phyloP scores from a whole-genome alignment of 2,329 filamentous ascomycete genomes.

The Rachicladosporium sp. region DNA sequence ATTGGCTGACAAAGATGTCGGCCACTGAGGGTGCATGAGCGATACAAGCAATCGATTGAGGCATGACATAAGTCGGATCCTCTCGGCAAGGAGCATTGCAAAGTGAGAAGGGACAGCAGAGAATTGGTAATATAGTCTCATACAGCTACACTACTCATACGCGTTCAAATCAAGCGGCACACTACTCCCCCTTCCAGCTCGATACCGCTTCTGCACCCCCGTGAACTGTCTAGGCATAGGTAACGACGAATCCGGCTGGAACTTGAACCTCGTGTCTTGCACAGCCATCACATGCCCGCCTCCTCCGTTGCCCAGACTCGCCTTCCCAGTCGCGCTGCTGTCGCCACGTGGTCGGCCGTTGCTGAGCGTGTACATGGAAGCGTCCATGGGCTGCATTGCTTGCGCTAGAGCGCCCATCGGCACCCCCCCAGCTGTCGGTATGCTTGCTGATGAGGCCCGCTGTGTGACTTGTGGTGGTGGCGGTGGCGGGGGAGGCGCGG shows the following conservation, averaged over 20 bases:
- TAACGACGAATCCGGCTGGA: constrained; percentile 67
- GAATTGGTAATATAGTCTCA: too few species aligned
- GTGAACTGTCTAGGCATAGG: constrained; percentile 75
- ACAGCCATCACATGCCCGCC: constrained; percentile 37
- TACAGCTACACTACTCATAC: constrained; percentile 28
- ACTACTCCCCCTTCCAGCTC: constrained; percentile 84
- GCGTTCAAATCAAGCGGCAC: constrained; percentile 74
- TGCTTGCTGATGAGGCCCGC: constrained; percentile 7
- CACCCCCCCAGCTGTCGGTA: constrained; percentile 18
- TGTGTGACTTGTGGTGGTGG: constrained; percentile 7
- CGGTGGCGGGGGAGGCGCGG: constrained; percentile 6
- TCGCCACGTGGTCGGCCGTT: constrained; percentile 2
- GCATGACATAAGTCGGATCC: too few species aligned
- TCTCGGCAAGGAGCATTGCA: too few species aligned
- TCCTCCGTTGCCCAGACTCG: neutral
- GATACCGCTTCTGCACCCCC: constrained; percentile 64
- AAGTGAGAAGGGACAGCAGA: too few species aligned
- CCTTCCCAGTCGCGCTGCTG: neutral
- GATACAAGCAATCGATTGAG: too few species aligned
- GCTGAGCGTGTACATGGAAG: constrained; percentile 5
- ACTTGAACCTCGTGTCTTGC: constrained; percentile 73
- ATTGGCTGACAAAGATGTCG: too few species aligned
- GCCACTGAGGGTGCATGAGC: too few species aligned
- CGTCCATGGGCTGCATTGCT: constrained; percentile 5
- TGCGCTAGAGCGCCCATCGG: constrained; percentile 1